Evolutionary conservation across 2,329 filamentous ascomycete genomes (phyloP).

Genomic region (Alternaria tenuissima): DNA sequence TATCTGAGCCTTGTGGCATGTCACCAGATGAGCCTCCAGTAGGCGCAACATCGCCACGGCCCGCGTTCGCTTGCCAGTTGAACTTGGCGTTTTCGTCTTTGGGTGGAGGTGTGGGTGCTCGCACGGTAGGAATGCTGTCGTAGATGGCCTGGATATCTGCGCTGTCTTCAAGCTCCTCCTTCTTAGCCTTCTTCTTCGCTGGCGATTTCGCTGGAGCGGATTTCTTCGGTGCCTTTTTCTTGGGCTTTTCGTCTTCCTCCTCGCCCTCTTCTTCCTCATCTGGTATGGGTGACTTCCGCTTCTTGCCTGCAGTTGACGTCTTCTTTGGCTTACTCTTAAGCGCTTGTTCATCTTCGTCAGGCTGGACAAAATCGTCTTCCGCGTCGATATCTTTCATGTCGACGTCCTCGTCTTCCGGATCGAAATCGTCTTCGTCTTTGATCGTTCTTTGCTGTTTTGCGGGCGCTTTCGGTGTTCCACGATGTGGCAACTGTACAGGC

Average conservation of each 20-base stretch:
- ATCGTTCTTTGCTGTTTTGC: constrained; percentile 57
- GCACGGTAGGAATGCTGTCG: constrained; percentile 83
- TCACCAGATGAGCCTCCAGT: constrained; percentile 69
- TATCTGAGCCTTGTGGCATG: constrained; percentile 82
- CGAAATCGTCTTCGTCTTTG: constrained; percentile 53
- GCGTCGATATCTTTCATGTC: constrained; percentile 62
- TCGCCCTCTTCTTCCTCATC: constrained; percentile 64
- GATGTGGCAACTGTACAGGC: constrained; percentile 42
- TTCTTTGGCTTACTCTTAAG: constrained; percentile 52
- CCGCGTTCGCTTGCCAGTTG: constrained; percentile 70
- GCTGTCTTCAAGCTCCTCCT: constrained; percentile 71
- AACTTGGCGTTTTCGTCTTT: constrained; percentile 76
- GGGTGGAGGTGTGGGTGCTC: constrained; percentile 82
- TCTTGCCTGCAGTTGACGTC: constrained; percentile 50
- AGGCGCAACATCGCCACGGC: constrained; percentile 69
- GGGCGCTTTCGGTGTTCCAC: constrained; percentile 47
- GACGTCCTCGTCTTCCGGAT: constrained; percentile 57
- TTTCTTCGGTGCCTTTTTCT: constrained; percentile 60
- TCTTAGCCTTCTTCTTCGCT: constrained; percentile 68
- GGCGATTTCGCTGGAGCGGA: constrained; percentile 57
- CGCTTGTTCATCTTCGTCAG: constrained; percentile 54
- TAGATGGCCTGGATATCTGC: constrained; percentile 82
- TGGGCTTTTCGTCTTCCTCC: constrained; percentile 64
- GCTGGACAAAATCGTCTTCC: constrained; percentile 56
- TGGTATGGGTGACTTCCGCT: constrained; percentile 65